phyloP scores from a whole-genome alignment of 2,329 filamentous ascomycete genomes.

The Thermomyces lanuginosus region DNA sequence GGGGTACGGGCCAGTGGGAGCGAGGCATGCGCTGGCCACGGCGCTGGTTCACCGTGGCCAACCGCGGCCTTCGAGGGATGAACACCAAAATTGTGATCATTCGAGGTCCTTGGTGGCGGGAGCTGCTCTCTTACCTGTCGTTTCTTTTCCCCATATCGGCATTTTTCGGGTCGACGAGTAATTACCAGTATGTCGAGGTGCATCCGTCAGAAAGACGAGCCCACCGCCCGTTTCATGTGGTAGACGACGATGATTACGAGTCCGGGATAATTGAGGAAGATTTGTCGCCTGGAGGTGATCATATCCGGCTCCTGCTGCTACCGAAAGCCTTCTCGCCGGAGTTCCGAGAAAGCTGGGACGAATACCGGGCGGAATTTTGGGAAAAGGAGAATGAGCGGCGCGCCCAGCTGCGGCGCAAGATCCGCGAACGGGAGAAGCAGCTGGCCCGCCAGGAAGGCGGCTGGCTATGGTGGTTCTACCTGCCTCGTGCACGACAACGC shows the following conservation, averaged over 20 bases:
- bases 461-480: constrained; percentile 73
- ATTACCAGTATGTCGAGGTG: constrained; percentile 67
- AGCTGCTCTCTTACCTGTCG: constrained; percentile 52
- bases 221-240: constrained; percentile 18
- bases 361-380: constrained; percentile 91
- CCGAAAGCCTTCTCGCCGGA: constrained; percentile 90
- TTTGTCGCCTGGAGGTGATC: constrained; percentile 73
- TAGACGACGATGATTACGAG: constrained; percentile 46
- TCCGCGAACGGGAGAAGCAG: constrained; percentile 52
- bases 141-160: constrained; percentile 65
- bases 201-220: constrained; percentile 23
- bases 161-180: constrained; percentile 47
- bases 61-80: constrained; percentile 76
- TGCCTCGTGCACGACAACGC: constrained; percentile 19
- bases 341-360: constrained; percentile 93
- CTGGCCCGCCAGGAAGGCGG: constrained; percentile 52
- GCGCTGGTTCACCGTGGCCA: constrained; percentile 76
- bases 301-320: constrained; percentile 75
- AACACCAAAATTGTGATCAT: constrained; percentile 94
- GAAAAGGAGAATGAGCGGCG: constrained; percentile 88
- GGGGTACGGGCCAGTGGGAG: constrained; percentile 94
- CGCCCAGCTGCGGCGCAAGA: constrained; percentile 50
- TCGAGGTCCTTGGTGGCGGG: constrained; percentile 64
- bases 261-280: constrained; percentile 63
- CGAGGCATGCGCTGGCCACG: constrained; percentile 86